Evolutionary conservation across 2,329 filamentous ascomycete genomes (phyloP).

Genomic region (Aspergillus pseudotamarii): DNA sequence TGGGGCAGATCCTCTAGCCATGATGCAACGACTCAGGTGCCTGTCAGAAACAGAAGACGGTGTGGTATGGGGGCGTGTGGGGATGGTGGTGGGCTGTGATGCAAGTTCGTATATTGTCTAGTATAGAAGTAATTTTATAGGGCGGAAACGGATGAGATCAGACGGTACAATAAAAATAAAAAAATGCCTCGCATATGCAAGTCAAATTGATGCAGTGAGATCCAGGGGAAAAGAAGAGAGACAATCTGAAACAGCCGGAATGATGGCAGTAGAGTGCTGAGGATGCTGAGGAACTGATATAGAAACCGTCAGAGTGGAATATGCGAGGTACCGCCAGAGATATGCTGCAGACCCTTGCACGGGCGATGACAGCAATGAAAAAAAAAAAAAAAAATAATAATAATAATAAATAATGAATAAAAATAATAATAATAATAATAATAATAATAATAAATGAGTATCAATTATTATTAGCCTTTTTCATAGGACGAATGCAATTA

Average conservation of each 20-base stretch:
- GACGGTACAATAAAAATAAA: conserved; percentile 11
- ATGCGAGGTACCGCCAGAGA: conserved; percentile 10
- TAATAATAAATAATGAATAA: not conserved
- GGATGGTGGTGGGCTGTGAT: conserved; percentile 26
- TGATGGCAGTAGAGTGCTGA: conserved; percentile 17
- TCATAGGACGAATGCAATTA: not conserved
- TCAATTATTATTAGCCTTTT: not conserved
- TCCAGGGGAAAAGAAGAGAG: conserved; percentile 11
- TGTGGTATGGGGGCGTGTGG: conserved; percentile 20
- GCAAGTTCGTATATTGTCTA: conserved; percentile 13
- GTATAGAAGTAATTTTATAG: conserved; percentile 8
- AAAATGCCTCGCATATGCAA: conserved; percentile 20
- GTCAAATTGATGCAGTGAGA: conserved; percentile 17
- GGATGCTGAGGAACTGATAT: conserved; percentile 12
- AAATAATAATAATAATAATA: not conserved
- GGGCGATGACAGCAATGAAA: not conserved
- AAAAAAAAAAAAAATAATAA: not conserved
- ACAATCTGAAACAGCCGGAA: conserved; percentile 19
- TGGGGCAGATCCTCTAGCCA: conserved; percentile 27
- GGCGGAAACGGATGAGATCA: conserved; percentile 17
- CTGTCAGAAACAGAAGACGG: conserved; percentile 19
- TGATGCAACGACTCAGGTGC: conserved; percentile 20
- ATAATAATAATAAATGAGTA: not conserved
- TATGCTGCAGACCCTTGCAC: conserved; percentile 9
- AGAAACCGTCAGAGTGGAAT: conserved; percentile 15